Percentiles rank a stretch among this genome's conserved stretches.
Conservation (phyloP, 768 basidiomycete genomes). For the Lentinula detonsa region DNA sequence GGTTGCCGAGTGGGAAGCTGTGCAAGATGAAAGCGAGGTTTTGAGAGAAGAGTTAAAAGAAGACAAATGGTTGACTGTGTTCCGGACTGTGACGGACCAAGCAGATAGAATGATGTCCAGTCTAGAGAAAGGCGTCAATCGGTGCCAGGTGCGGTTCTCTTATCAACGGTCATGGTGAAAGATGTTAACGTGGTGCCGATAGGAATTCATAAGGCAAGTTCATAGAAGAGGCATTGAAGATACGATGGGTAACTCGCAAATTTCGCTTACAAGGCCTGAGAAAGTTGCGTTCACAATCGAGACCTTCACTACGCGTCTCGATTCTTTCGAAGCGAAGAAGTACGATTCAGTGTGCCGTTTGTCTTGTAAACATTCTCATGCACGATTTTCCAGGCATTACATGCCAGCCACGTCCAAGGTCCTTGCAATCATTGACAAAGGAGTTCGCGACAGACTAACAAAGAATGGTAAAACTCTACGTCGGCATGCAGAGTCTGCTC, state of each 20-base stretch:
- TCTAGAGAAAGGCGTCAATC: conserved; percentile 86
- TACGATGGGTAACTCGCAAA: conserved; percentile 27
- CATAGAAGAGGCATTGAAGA: conserved; percentile 50
- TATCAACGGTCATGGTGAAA: neutral
- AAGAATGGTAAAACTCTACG: conserved; percentile 95
- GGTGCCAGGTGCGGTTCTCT: conserved; percentile 62
- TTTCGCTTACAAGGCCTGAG: conserved; percentile 45
- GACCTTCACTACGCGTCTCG: conserved; percentile 57
- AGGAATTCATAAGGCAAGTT: conserved; percentile 87
- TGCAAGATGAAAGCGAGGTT: conserved; percentile 74
- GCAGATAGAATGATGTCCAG: conserved; percentile 98
- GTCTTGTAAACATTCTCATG: conserved; percentile 9
- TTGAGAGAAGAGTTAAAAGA: conserved; percentile 91
- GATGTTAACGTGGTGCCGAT: neutral
- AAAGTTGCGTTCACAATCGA: conserved; percentile 52
- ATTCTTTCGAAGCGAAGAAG: conserved; percentile 87
- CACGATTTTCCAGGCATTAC: conserved; percentile 62
- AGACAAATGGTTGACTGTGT: conserved; percentile 95
- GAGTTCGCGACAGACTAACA: conserved; percentile 86
- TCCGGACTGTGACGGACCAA: conserved; percentile 89
- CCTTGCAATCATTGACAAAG: conserved; percentile 89
- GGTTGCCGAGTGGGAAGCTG: conserved; percentile 71
- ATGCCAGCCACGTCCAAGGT: conserved; percentile 92
- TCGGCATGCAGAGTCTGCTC: conserved; percentile 82
- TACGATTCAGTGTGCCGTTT: conserved; percentile 26